phyloP scores from a whole-genome alignment of 2,329 filamentous ascomycete genomes.

The Trichoderma sp. region DNA sequence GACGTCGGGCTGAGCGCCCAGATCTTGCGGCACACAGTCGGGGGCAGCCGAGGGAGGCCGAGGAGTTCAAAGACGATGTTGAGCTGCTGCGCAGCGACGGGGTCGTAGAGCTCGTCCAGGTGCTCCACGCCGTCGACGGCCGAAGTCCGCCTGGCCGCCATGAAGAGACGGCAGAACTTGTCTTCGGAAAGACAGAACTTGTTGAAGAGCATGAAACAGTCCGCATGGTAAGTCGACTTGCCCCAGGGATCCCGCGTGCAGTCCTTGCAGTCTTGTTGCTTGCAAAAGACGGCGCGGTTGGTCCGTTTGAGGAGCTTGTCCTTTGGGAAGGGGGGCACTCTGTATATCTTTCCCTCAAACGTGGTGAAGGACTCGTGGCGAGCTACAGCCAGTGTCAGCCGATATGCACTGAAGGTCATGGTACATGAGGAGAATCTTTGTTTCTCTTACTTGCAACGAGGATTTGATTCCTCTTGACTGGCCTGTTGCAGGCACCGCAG shows the following conservation, averaged over 20 bases:
- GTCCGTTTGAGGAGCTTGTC: neutral
- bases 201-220: neutral
- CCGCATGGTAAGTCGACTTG: neutral
- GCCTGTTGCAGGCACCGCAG: conserved; percentile 1
- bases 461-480: neutral
- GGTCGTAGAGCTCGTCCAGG: neutral
- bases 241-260: neutral
- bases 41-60: neutral
- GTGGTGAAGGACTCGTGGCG: neutral
- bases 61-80: conserved; percentile 4
- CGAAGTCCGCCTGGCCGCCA: neutral
- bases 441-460: neutral
- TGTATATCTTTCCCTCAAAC: neutral
- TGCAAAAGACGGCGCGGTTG: neutral
- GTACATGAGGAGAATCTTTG: no score
- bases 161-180: neutral
- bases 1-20: neutral
- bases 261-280: neutral
- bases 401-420: neutral
- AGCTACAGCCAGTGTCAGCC: no score
- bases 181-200: neutral
- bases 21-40: neutral
- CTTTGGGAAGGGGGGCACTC: neutral
- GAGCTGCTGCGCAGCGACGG: neutral
- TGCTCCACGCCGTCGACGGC: neutral